phyloP scores from a whole-genome alignment of 441 rosid genomes.

The Euphorbia schlechtendalii region DNA sequence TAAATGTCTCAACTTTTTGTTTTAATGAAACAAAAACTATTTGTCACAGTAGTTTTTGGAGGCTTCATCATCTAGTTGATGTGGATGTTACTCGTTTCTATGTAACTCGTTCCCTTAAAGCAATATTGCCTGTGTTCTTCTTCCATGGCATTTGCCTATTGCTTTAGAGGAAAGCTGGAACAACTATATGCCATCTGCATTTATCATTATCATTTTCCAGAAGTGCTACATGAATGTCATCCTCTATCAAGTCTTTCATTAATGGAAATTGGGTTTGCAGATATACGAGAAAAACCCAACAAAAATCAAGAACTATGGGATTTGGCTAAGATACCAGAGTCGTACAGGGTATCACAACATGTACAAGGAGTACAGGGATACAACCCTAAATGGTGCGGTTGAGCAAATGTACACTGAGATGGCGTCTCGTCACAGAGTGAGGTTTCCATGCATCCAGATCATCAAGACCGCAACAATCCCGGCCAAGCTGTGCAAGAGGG shows the following conservation, averaged over 20 bases:
- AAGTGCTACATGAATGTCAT: too few species aligned
- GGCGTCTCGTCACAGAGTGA: constrained; percentile 48
- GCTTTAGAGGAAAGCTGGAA: constrained; percentile 14
- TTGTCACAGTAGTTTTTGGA: neutral
- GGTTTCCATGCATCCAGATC: constrained; percentile 43
- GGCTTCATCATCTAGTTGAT: constrained; percentile 23
- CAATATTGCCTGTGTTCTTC: constrained; percentile 19
- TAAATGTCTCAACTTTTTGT: neutral
- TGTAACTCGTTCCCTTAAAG: constrained; percentile 21
- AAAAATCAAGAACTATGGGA: constrained; percentile 38
- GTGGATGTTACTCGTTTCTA: constrained; percentile 11
- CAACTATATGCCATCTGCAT: constrained; percentile 8
- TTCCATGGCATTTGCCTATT: neutral
- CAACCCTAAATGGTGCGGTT: constrained; percentile 37
- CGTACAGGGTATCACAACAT: constrained; percentile 43
- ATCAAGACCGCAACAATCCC: constrained; percentile 39
- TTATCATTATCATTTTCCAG: too few species aligned
- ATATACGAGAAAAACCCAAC: constrained; percentile 42
- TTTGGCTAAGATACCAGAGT: constrained; percentile 43
- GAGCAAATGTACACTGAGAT: constrained; percentile 49
- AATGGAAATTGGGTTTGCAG: constrained; percentile 11
- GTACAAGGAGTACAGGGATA: constrained; percentile 46
- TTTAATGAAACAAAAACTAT: neutral
- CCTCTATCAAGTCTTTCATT: neutral
- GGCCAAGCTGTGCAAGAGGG: constrained; percentile 44